Base-by-base conservation (phyloP, 768 basidiomycete genomes). In the Mrakia blollopis region DNA sequence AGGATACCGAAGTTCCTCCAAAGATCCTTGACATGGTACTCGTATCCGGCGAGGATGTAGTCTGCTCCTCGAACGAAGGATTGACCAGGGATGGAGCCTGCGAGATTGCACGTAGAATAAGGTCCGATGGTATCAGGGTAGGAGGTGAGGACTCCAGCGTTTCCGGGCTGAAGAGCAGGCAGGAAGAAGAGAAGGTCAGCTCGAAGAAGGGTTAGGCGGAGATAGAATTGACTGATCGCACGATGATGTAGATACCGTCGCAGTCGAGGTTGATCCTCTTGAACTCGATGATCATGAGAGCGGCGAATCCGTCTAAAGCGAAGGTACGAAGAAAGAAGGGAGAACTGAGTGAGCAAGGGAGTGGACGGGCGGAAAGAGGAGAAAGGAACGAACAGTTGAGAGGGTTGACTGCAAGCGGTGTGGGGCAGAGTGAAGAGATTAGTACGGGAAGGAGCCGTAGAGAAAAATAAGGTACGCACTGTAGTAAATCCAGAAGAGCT, bases 1-100 rank as follows among this genome's bases (percentile, higher is more conserved):
- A 85, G 77, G 80, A 81, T 83, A 3, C 81, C 81, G 44, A 81
- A 80, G 74, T 82, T 82, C 11, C 82, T 63, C 82, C 81, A 82
- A 0, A 80, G 71, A 37, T 82, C 79, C 37, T 41, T 65, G 78
- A 79, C 79, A 2, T 35, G 28, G 37, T 68, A 77, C 1, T 79
- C 79, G 67, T 73, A 80, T 39, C 73, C 74, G 0, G 63, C 60
- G 44, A 77, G 50, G 52, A 80, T 68, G 65, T 68, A 68, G 37
- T 68, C 65, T 23, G 65, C 16, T n/a, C 65, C 65, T 11, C 10
- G 14, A 23, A 68, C 65, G 37, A 68, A 68, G 1, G 35, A 2
- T 37, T 68, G 65, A 7, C 80, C 81, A 0, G 81, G 70, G 0
- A 61, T 52, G 2, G 79, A 78, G 28, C 82, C 82, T 11, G 70